Conservation (phyloP, 192 early-diverging fungal species). For the Entomortierella beljakovae region DNA sequence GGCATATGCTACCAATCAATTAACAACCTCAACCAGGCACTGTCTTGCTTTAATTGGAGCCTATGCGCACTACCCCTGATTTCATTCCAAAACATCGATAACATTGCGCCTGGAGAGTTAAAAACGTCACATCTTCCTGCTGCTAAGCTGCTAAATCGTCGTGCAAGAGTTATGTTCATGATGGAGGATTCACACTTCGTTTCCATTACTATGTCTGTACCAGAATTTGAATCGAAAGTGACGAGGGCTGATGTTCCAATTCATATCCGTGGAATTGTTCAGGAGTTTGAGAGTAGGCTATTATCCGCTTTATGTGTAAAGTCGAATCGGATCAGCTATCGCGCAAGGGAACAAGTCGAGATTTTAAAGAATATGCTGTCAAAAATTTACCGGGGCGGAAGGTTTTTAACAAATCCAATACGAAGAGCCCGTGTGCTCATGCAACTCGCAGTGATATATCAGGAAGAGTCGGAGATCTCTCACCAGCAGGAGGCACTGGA, state of each 20-base stretch:
- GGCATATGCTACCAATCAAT: constrained; percentile 31
- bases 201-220: constrained; percentile 5
- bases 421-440: constrained; percentile 51
- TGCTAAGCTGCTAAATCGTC: constrained; percentile 35
- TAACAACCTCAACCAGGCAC: constrained; percentile 6
- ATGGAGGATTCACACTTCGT: constrained; percentile 9
- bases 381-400: constrained; percentile 17
- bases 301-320: constrained; percentile 25
- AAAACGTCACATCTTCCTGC: constrained; percentile 14
- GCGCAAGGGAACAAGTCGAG: constrained; percentile 22
- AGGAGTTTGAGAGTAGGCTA: constrained; percentile 33
- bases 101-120: not conserved
- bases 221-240: constrained; percentile 19
- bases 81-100: constrained; percentile 25
- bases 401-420: constrained; percentile 29
- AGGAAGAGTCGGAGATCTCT: not conserved
- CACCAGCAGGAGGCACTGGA: constrained; percentile 20
- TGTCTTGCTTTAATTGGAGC: constrained; percentile 23
- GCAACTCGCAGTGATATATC: constrained; percentile 31
- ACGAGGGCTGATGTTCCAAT: not conserved
- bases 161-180: constrained; percentile 19
- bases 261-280: constrained; percentile 26
- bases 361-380: constrained; percentile 20
- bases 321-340: constrained; percentile 8
- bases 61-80: constrained; percentile 15